These are phyloP conservation scores for Escovopsis sp. DNA, from an alignment of 2,329 filamentous ascomycete genomes.

Conservation along the genomic window DNA sequence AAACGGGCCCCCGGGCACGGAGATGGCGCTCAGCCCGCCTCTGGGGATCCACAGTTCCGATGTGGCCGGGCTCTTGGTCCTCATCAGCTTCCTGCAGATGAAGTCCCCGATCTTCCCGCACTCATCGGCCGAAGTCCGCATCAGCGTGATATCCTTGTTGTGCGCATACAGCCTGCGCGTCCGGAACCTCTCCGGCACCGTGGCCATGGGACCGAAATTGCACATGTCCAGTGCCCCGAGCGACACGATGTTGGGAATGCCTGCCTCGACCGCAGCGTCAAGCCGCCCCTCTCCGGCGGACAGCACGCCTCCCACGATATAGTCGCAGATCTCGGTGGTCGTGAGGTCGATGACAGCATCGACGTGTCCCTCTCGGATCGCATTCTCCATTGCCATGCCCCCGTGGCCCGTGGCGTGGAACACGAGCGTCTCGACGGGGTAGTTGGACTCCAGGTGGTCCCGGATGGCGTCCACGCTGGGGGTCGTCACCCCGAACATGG, in stretches of 20 bases:
- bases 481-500: constrained; percentile 65
- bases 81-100: constrained; percentile 37
- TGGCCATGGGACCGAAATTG: constrained; percentile 42
- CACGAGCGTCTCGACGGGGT: constrained; percentile 42
- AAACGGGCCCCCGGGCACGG: constrained; percentile 38
- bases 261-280: constrained; percentile 37
- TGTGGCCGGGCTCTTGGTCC: constrained; percentile 19
- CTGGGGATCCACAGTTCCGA: constrained; percentile 45
- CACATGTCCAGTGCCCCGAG: constrained; percentile 45
- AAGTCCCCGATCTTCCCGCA: constrained; percentile 38
- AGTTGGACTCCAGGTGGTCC: constrained; percentile 28
- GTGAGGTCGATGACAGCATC: constrained; percentile 58
- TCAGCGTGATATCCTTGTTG: constrained; percentile 51
- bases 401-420: constrained; percentile 60
- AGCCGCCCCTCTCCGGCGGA: constrained; percentile 42
- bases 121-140: constrained; percentile 48
- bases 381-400: constrained; percentile 52
- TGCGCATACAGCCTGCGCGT: constrained; percentile 44
- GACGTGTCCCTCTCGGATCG: constrained; percentile 41
- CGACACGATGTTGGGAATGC: constrained; percentile 39
- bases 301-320: constrained; percentile 48
- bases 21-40: constrained; percentile 47
- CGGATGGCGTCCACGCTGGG: constrained; percentile 45
- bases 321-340: constrained; percentile 53
- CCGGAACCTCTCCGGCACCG: constrained; percentile 40